Evolutionary conservation across 139 green algal species (phyloP).

Genomic region (Micromonas commoda): DNA sequence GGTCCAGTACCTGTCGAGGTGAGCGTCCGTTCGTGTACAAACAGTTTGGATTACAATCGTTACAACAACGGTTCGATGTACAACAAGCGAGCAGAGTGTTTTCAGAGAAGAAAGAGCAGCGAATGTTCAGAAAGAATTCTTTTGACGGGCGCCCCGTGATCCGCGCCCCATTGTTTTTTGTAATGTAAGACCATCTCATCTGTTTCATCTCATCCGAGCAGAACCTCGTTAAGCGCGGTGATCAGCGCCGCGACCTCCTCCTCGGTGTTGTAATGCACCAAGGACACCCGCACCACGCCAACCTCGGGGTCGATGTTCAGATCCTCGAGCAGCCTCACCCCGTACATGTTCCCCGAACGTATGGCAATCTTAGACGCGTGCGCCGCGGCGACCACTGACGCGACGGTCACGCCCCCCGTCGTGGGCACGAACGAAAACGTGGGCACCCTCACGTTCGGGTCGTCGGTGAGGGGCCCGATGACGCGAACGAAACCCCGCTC

Average conservation of each 20-base stretch:
- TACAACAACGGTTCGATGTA: too few species aligned
- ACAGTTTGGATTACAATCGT: too few species aligned
- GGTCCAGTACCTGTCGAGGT: too few species aligned
- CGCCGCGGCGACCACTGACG: neutral
- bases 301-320: conserved; percentile 32
- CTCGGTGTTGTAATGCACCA: conserved; percentile 55
- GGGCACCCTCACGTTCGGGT: conserved; percentile 7
- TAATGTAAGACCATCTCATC: too few species aligned
- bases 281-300: conserved; percentile 45
- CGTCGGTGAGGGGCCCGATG: neutral
- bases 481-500: neutral
- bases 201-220: too few species aligned
- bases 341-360: conserved; percentile 48
- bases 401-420: neutral
- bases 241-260: conserved; percentile 41
- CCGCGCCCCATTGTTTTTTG: too few species aligned
- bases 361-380: conserved; percentile 31
- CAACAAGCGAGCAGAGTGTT: too few species aligned
- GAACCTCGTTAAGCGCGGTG: conserved; percentile 27
- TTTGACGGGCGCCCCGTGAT: too few species aligned
- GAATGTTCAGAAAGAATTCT: too few species aligned
- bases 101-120: too few species aligned
- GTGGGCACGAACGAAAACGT: conserved; percentile 32
- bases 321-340: conserved; percentile 32
- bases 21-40: too few species aligned